Evolutionary conservation across 2,329 filamentous ascomycete species (phyloP).

Genomic region (Tolypocladium tundrense): DNA sequence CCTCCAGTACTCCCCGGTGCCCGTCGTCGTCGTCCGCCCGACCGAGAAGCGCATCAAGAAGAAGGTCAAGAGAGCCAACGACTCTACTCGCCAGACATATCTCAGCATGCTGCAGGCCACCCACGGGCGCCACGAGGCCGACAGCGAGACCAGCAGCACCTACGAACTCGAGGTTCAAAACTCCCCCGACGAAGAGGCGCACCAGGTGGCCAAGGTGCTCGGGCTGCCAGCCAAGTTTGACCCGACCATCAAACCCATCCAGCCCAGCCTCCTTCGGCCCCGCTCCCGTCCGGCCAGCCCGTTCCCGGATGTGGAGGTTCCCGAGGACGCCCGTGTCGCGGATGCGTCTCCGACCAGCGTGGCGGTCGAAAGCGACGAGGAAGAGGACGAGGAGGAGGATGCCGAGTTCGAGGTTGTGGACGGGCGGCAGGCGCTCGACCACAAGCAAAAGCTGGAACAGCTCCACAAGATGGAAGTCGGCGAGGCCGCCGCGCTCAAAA

Average conservation of each 20-base stretch:
- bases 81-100: constrained; percentile 68
- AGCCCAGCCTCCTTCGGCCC: constrained; percentile 14
- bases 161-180: constrained; percentile 46
- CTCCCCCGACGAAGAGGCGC: constrained; percentile 52
- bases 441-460: constrained; percentile 38
- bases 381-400: constrained; percentile 27
- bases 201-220: constrained; percentile 52
- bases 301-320: constrained; percentile 5
- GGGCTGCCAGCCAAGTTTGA: constrained; percentile 54
- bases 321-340: constrained; percentile 10
- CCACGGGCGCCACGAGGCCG: constrained; percentile 46
- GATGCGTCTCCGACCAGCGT: constrained; percentile 22
- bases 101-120: constrained; percentile 62
- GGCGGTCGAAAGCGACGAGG: constrained; percentile 28
- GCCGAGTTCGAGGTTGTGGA: constrained; percentile 35
- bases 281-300: constrained; percentile 11
- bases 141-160: constrained; percentile 39
- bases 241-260: constrained; percentile 50
- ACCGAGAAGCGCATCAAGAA: constrained; percentile 83
- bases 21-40: constrained; percentile 84
- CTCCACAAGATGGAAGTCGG: constrained; percentile 51
- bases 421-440: constrained; percentile 31
- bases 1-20: constrained; percentile 84
- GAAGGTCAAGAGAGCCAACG: constrained; percentile 72
- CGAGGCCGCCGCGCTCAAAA: constrained; percentile 41